phyloP scores from a whole-genome alignment of 2,329 filamentous ascomycete species.

The Botrytis elliptica region DNA sequence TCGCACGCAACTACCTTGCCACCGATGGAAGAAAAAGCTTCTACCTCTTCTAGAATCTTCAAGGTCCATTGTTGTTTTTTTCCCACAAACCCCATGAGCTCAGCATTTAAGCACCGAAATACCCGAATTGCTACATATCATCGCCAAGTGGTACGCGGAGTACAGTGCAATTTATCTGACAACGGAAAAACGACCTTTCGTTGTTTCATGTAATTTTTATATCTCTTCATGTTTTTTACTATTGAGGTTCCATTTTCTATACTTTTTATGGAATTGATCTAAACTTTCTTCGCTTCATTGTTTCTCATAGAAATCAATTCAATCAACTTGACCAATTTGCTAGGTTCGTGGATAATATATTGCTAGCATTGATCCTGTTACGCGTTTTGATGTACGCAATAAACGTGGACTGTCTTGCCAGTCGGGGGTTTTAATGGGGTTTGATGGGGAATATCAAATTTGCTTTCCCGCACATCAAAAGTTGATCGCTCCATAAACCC shows the following conservation, averaged over 20 bases:
- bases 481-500: background rate
- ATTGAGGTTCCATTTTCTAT: background rate
- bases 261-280: background rate
- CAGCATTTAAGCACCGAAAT: background rate
- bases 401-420: background rate
- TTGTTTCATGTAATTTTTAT: background rate
- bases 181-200: background rate
- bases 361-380: background rate
- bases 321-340: background rate
- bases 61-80: background rate
- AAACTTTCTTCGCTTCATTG: background rate
- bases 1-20: background rate
- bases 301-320: background rate
- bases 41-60: background rate
- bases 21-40: background rate
- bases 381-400: conserved; percentile 11
- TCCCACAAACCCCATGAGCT: background rate
- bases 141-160: background rate
- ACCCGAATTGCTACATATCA: background rate
- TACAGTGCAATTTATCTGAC: background rate
- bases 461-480: background rate
- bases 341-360: background rate
- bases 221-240: background rate
- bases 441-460: background rate
- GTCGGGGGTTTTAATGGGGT: background rate